Evolutionary conservation across 441 rosid species (phyloP).

Genomic region (Flueggea neowawraea): DNA sequence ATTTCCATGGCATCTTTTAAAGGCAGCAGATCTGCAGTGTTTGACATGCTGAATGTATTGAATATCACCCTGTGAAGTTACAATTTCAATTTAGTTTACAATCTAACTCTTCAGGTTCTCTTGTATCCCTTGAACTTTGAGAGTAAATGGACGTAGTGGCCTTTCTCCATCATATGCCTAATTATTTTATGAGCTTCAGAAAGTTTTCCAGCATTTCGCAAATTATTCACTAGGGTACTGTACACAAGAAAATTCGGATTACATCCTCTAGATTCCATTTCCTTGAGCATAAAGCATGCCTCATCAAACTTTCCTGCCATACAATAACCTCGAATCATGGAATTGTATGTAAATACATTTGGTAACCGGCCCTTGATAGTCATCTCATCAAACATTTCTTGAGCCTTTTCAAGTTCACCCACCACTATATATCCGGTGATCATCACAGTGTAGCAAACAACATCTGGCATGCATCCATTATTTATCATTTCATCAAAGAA

Average conservation of each 20-base stretch:
- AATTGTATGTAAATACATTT: conserved; percentile 76
- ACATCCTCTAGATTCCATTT: conserved; percentile 89
- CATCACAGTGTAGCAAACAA: conserved; percentile 86
- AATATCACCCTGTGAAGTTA: conserved; percentile 13
- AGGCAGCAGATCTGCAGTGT: conserved; percentile 15
- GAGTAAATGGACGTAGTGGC: conserved; percentile 54
- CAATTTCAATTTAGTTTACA: conserved; percentile 12
- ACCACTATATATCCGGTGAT: conserved; percentile 68
- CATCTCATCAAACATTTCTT: conserved; percentile 68
- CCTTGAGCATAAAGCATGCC: conserved; percentile 69
- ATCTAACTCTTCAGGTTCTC: conserved; percentile 33
- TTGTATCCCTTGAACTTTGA: conserved; percentile 47
- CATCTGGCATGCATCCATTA: conserved; percentile 69
- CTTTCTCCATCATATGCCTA: conserved; percentile 67
- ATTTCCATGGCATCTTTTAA: too few species aligned
- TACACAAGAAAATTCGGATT: conserved; percentile 84
- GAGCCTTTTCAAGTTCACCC: conserved; percentile 74
- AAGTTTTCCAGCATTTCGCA: conserved; percentile 75
- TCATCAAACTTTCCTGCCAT: conserved; percentile 70
- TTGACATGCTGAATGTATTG: conserved; percentile 13
- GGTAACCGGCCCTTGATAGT: conserved; percentile 67
- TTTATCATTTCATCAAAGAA: conserved; percentile 76
- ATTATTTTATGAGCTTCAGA: conserved; percentile 69
- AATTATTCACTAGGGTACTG: conserved; percentile 71
- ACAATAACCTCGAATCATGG: conserved; percentile 87